phyloP scores from a whole-genome alignment of 352 stramenopile species.

The Phytopythium cucurbitacearum region DNA sequence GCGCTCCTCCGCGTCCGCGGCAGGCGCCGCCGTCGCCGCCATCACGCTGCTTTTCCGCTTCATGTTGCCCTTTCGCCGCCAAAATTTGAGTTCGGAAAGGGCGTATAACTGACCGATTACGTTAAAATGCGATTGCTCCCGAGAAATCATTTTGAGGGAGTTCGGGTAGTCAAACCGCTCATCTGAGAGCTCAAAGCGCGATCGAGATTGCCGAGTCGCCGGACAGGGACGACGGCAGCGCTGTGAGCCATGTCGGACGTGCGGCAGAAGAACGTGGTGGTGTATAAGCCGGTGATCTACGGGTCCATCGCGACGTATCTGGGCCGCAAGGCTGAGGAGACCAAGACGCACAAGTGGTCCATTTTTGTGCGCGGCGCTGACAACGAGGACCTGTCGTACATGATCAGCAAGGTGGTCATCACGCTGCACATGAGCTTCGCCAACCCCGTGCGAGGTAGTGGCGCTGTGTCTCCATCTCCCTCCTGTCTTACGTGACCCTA shows the following conservation, averaged over 20 bases:
- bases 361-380: constrained; percentile 93
- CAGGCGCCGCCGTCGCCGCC: no score
- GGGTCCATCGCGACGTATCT: constrained; percentile 93
- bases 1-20: no score
- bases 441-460: constrained; percentile 85
- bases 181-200: neutral
- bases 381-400: constrained; percentile 92
- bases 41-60: no score
- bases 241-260: constrained; percentile 51
- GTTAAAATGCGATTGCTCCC: neutral
- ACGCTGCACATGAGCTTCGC: constrained; percentile 95
- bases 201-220: constrained; percentile 1
- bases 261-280: constrained; percentile 75
- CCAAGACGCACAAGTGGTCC: constrained; percentile 93
- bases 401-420: constrained; percentile 97
- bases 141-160: neutral
- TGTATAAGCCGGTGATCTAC: constrained; percentile 94
- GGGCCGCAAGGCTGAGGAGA: constrained; percentile 90
- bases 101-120: neutral
- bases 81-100: neutral
- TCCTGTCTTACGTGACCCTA: neutral
- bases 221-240: constrained; percentile 1
- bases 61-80: neutral
- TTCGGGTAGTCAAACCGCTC: constrained; percentile 1
- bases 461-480: neutral